phyloP scores from a whole-genome alignment of 2,329 filamentous ascomycete genomes.

The Colletotrichum paranaense region DNA sequence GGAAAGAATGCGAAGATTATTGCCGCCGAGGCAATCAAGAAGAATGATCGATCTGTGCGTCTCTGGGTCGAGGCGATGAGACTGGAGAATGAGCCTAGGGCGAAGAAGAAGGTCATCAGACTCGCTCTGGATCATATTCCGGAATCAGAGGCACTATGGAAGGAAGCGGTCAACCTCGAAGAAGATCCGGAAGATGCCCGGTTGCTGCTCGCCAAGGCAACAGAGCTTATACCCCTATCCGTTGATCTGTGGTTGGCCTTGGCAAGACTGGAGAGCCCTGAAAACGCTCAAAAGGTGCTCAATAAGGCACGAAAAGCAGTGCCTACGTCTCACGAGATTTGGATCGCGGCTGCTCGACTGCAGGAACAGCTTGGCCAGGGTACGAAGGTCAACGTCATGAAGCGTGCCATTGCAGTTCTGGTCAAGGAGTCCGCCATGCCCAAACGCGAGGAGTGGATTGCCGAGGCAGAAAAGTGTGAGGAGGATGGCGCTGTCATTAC shows the following conservation, averaged over 20 bases:
- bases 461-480: constrained; percentile 94
- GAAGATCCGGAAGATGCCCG: constrained; percentile 90
- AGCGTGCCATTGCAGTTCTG: constrained; percentile 88
- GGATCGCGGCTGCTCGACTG: constrained; percentile 92
- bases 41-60: constrained; percentile 87
- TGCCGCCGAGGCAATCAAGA: constrained; percentile 90
- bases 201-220: constrained; percentile 91
- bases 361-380: constrained; percentile 88
- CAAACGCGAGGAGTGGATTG: constrained; percentile 96
- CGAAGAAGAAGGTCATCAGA: constrained; percentile 92
- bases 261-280: constrained; percentile 87
- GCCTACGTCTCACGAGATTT: constrained; percentile 93
- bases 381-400: constrained; percentile 90
- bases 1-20: constrained; percentile 95
- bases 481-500: constrained; percentile 89
- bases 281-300: constrained; percentile 93
- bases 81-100: constrained; percentile 82
- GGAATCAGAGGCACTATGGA: constrained; percentile 97
- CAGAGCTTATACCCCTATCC: constrained; percentile 92
- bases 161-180: constrained; percentile 94
- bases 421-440: constrained; percentile 95
- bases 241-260: constrained; percentile 96
- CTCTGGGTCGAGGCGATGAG: constrained; percentile 98
- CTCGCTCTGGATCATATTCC: constrained; percentile 93
- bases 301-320: constrained; percentile 95